Conservation (phyloP, 2,329 filamentous ascomycete species). For the Cordyceps sp. region DNA sequence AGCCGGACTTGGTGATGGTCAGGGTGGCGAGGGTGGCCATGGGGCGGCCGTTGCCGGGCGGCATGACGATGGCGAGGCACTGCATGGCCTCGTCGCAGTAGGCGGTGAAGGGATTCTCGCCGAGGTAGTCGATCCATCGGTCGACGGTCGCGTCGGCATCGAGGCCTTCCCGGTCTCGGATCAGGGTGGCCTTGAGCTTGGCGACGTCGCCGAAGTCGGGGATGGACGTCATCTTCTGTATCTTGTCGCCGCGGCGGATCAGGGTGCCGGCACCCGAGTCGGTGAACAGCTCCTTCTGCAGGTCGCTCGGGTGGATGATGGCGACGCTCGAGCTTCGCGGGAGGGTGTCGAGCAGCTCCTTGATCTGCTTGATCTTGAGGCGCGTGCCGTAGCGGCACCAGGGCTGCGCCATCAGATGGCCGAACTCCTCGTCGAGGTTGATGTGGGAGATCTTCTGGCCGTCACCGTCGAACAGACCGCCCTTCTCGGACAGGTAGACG, state of each 20-base stretch:
- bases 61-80: conserved; percentile 76
- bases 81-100: conserved; percentile 94
- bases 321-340: conserved; percentile 88
- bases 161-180: conserved; percentile 66
- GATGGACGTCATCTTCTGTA: conserved; percentile 56
- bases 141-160: conserved; percentile 75
- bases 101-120: conserved; percentile 67
- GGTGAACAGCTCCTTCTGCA: conserved; percentile 94
- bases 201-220: conserved; percentile 60
- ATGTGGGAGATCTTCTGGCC: conserved; percentile 92
- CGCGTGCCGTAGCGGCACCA: conserved; percentile 94
- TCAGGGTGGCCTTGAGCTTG: conserved; percentile 65
- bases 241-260: conserved; percentile 81
- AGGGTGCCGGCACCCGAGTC: conserved; percentile 89
- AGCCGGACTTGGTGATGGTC: conserved; percentile 84
- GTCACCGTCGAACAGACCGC: conserved; percentile 84
- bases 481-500: conserved; percentile 97
- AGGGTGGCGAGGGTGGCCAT: conserved; percentile 78
- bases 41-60: conserved; percentile 45
- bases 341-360: conserved; percentile 76
- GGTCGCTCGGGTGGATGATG: conserved; percentile 89
- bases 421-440: conserved; percentile 93
- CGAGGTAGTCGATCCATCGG: conserved; percentile 66
- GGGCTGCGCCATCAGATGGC: conserved; percentile 77
- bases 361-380: conserved; percentile 95